phyloP scores from a whole-genome alignment of 1,139 yeast species.

The Arxiozyma telluris region DNA sequence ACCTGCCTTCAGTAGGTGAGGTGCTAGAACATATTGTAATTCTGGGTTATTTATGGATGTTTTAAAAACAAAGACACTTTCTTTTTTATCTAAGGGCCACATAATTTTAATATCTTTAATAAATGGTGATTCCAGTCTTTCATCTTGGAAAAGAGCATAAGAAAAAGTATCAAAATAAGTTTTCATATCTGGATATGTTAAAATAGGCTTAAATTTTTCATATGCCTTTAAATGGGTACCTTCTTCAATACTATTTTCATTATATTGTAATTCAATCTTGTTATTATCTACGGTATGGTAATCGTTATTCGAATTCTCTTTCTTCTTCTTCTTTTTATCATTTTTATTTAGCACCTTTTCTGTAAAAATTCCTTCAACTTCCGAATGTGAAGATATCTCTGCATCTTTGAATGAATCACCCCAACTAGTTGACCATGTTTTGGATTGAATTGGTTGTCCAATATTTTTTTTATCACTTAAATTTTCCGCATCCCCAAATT shows the following conservation, averaged over 20 bases:
- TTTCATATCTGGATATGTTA: conserved; percentile 41
- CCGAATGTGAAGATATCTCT: not conserved
- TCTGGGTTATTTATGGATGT: conserved; percentile 33
- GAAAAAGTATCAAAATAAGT: conserved; percentile 54
- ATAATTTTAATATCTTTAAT: conserved; percentile 43
- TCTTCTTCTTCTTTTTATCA: not conserved
- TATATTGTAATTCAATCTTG: not conserved
- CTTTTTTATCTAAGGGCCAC: conserved; percentile 45
- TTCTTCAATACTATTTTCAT: conserved; percentile 25
- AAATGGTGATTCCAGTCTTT: conserved; percentile 39
- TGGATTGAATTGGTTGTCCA: not conserved
- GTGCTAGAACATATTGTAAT: conserved; percentile 31
- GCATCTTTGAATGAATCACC: not conserved
- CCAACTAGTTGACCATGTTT: not conserved
- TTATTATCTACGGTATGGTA: not conserved
- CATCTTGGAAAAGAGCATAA: conserved; percentile 54
- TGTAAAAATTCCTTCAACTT: not conserved
- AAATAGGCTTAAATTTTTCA: conserved; percentile 33
- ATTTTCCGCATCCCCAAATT: no score
- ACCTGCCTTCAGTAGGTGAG: conserved; percentile 33
- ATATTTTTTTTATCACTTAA: no score
- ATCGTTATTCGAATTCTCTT: not conserved
- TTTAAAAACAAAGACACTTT: conserved; percentile 31
- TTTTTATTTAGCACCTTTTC: not conserved
- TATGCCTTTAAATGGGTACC: conserved; percentile 28